Evolutionary conservation across 169 alveolate species (phyloP).

Genomic region (Cytauxzoon felis): DNA sequence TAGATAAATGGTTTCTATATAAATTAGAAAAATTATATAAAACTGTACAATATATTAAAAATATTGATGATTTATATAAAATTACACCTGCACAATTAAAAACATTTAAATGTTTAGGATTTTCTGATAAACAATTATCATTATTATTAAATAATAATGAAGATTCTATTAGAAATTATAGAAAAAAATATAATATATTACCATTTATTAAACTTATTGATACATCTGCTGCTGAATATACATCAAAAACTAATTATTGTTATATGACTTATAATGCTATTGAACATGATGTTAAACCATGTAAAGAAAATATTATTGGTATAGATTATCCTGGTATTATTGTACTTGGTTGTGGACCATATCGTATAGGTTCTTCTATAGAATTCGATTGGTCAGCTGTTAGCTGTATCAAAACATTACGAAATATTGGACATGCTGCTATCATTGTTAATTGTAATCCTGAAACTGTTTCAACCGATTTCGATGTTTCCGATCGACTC

Average conservation of each 20-base stretch:
- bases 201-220: slow-evolving; percentile 82
- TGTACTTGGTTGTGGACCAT: slow-evolving; percentile 84
- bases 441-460: slow-evolving; percentile 85
- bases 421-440: slow-evolving; percentile 62
- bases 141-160: slow-evolving; percentile 47
- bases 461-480: slow-evolving; percentile 87
- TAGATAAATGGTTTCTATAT: slow-evolving; percentile 83
- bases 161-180: slow-evolving; percentile 64
- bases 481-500: slow-evolving; percentile 81
- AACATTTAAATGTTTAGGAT: slow-evolving; percentile 69
- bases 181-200: slow-evolving; percentile 59
- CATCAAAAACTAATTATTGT: slow-evolving; percentile 83
- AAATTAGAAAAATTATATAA: slow-evolving; percentile 71
- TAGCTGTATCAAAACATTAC: slow-evolving; percentile 76
- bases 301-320: slow-evolving; percentile 33
- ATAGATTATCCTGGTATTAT: slow-evolving; percentile 39
- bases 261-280: slow-evolving; percentile 81
- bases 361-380: slow-evolving; percentile 81
- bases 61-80: slow-evolving; percentile 12
- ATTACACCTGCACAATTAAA: slow-evolving; percentile 54
- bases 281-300: slow-evolving; percentile 74
- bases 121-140: slow-evolving; percentile 76
- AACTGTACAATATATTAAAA: slow-evolving; percentile 19
- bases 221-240: slow-evolving; percentile 86
- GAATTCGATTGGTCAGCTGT: slow-evolving; percentile 89